Conservation (phyloP, 2,329 filamentous ascomycete genomes). For the Aspergillus nomiae region DNA sequence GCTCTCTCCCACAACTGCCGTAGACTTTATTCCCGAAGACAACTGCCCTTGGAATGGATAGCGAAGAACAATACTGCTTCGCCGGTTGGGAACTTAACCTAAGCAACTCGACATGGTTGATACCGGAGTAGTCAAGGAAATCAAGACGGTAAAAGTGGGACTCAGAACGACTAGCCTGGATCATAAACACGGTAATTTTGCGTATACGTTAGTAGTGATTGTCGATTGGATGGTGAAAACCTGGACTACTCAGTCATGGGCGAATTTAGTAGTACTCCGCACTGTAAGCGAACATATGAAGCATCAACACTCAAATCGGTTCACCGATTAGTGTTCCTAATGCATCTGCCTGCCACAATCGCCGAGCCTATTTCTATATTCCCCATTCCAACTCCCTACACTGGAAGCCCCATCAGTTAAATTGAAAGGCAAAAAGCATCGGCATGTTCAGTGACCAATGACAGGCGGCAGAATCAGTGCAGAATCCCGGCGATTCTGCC, state of each 20-base stretch:
- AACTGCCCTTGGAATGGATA: not conserved
- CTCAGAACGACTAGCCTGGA: not conserved
- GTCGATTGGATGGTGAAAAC: not conserved
- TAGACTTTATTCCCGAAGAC: not conserved
- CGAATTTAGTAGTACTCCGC: not conserved
- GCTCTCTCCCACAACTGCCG: not conserved
- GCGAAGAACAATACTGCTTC: not conserved
- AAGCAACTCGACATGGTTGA: not conserved
- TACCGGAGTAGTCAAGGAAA: not conserved
- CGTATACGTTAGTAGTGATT: not conserved
- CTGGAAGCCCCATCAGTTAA: not conserved
- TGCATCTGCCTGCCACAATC: not conserved
- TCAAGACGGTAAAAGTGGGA: not conserved
- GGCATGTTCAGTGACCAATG: constrained; percentile 11
- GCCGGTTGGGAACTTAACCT: not conserved
- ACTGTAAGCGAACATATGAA: not conserved
- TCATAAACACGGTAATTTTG: not conserved
- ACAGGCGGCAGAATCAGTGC: not conserved
- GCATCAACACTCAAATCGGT: not conserved
- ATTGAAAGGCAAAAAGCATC: constrained; percentile 8
- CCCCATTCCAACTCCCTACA: not conserved
- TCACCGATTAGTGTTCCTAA: not conserved
- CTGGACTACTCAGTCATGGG: not conserved
- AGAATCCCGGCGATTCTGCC: constrained; percentile 28
- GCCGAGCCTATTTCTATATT: not conserved